Evolutionary conservation across 106 monocot species (phyloP).

Genomic region (Dactylorhiza incarnata): DNA sequence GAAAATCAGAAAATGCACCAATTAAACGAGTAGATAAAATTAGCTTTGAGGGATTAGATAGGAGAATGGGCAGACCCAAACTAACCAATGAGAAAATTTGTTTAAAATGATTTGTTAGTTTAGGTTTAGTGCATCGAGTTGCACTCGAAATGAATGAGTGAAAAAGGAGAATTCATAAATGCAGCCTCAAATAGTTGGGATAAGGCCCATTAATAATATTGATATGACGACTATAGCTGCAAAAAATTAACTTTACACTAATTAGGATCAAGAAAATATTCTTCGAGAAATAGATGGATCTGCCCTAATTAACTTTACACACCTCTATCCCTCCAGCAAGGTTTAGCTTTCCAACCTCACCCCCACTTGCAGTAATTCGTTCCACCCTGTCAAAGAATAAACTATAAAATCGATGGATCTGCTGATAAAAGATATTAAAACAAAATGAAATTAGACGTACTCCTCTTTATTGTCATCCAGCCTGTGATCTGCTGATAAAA

Average conservation of each 20-base stretch:
- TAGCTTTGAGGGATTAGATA: no score
- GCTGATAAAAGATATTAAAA: background rate
- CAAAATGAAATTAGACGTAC: slow-evolving; percentile 30
- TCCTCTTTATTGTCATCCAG: slow-evolving; percentile 76
- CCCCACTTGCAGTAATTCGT: slow-evolving; percentile 71
- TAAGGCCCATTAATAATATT: no score
- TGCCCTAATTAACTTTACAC: background rate
- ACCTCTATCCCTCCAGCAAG: slow-evolving; percentile 67
- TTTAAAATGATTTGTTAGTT: no score
- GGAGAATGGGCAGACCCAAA: no score
- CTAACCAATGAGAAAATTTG: no score
- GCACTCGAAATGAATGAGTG: no score
- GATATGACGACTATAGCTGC: background rate
- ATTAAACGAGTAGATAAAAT: no score
- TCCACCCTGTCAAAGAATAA: slow-evolving; percentile 43
- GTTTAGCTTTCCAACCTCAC: slow-evolving; percentile 84
- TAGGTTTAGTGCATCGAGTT: no score
- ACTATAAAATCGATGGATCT: slow-evolving; percentile 1
- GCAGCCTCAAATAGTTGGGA: no score
- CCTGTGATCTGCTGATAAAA: slow-evolving; percentile 87
- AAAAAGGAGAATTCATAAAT: no score
- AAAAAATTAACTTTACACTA: background rate
- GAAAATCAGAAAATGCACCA: no score
- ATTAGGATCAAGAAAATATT: background rate
- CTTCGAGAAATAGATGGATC: background rate